A percentile compares a stretch with the other conserved stretches of the same genome.
phyloP scores from a whole-genome alignment of 768 basidiomycete genomes.

The Filobasidium floriforme region DNA sequence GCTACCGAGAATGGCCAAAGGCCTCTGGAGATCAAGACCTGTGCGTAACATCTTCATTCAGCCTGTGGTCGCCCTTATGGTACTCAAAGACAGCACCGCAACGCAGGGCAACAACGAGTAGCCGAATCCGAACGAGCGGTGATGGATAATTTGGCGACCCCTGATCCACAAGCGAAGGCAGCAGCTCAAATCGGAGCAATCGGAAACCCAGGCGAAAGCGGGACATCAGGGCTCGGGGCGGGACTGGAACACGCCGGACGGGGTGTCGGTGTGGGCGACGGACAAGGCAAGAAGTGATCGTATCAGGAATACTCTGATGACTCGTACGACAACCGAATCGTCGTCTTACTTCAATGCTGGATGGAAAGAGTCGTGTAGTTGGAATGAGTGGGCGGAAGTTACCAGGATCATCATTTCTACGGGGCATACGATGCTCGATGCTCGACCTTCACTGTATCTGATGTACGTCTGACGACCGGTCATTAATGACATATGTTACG shows the following conservation, averaged over 20 bases:
- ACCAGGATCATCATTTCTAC: too few relatives aligned
- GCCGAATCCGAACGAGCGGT: slow-evolving; percentile 2
- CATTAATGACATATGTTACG: neutral
- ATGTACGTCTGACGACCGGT: neutral
- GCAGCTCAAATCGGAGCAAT: neutral
- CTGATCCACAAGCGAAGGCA: neutral
- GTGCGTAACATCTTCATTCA: neutral
- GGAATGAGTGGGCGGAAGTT: too few relatives aligned
- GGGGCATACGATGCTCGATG: too few relatives aligned
- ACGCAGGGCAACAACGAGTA: neutral
- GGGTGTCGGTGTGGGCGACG: neutral
- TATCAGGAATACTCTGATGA: neutral
- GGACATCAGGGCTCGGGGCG: neutral
- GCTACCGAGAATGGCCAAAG: neutral
- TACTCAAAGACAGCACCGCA: neutral
- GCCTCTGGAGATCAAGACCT: slow-evolving; percentile 7
- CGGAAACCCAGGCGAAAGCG: neutral
- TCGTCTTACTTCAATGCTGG: too few relatives aligned
- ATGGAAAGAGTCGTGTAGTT: too few relatives aligned
- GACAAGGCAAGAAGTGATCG: slow-evolving; percentile 1
- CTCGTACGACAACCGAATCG: neutral
- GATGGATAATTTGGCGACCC: neutral
- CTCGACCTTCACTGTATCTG: neutral
- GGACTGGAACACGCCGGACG: neutral
- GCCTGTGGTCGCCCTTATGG: neutral